phyloP scores from a whole-genome alignment of 805 yeast species.

The Barnettozyma wickerhamii region DNA sequence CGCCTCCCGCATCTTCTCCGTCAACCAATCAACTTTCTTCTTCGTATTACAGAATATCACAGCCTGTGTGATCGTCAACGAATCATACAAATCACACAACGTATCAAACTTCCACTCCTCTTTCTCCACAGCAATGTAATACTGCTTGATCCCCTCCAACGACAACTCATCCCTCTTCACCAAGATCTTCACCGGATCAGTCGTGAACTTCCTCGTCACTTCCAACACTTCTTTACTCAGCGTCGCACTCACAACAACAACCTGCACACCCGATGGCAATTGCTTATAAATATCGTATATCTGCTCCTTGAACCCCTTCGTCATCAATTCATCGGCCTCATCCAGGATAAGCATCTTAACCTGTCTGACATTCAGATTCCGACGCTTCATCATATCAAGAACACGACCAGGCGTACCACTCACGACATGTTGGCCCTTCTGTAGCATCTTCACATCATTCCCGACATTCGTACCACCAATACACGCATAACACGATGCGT shows the following conservation, averaged over 20 bases:
- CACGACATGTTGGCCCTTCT: constrained; percentile 82
- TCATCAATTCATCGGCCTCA: constrained; percentile 94
- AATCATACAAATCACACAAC: constrained; percentile 90
- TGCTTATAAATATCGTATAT: constrained; percentile 86
- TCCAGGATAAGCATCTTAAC: constrained; percentile 87
- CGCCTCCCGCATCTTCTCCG: constrained; percentile 70
- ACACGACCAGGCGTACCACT: constrained; percentile 99
- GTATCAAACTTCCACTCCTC: constrained; percentile 95
- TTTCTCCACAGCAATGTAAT: constrained; percentile 82
- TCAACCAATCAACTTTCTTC: constrained; percentile 88
- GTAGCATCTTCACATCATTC: constrained; percentile 72
- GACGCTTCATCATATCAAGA: constrained; percentile 82
- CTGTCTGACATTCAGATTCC: constrained; percentile 66
- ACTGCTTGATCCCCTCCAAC: constrained; percentile 92
- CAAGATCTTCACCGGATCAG: constrained; percentile 88
- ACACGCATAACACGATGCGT: constrained; percentile 82
- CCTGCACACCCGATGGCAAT: constrained; percentile 84
- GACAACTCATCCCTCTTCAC: constrained; percentile 94
- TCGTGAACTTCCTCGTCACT: constrained; percentile 87
- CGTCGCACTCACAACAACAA: constrained; percentile 93
- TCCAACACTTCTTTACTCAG: constrained; percentile 88
- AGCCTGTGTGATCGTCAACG: constrained; percentile 93
- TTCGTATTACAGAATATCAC: constrained; percentile 98
- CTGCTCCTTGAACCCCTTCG: constrained; percentile 93
- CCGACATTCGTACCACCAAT: constrained; percentile 89